Evolutionary conservation across 139 green algal genomes (phyloP).

Genomic region (Astrephomene gubernaculifera): DNA sequence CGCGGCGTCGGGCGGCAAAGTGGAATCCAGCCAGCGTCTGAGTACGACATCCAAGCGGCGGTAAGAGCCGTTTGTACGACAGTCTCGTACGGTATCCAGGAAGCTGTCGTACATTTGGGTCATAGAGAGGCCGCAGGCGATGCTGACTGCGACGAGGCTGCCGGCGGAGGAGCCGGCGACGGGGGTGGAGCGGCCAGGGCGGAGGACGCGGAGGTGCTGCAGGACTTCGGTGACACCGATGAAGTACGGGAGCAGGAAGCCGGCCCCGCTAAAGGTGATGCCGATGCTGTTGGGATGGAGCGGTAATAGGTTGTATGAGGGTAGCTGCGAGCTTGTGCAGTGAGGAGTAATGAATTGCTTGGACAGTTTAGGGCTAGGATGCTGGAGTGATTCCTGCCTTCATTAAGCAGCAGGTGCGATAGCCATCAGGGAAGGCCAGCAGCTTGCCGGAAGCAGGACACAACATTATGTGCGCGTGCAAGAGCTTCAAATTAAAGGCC

Average conservation of each 20-base stretch:
- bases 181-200: conserved; percentile 31
- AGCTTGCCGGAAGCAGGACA: too few species aligned
- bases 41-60: conserved; percentile 45
- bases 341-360: too few species aligned
- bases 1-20: conserved; percentile 49
- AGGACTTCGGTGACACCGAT: conserved; percentile 29
- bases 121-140: conserved; percentile 68
- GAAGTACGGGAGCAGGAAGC: conserved; percentile 38
- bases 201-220: background rate
- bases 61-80: conserved; percentile 48
- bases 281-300: background rate
- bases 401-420: too few species aligned
- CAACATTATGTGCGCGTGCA: too few species aligned
- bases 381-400: too few species aligned
- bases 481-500: too few species aligned
- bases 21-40: conserved; percentile 40
- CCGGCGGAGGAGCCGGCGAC: conserved; percentile 82
- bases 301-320: too few species aligned
- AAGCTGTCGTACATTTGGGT: conserved; percentile 22
- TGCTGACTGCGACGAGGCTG: conserved; percentile 76
- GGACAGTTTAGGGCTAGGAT: too few species aligned
- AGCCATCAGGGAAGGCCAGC: too few species aligned
- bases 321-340: too few species aligned
- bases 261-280: conserved; percentile 29
- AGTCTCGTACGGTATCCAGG: conserved; percentile 47